Evolutionary conservation across 768 basidiomycete genomes (phyloP).

Genomic region (Russula dissimulans): DNA sequence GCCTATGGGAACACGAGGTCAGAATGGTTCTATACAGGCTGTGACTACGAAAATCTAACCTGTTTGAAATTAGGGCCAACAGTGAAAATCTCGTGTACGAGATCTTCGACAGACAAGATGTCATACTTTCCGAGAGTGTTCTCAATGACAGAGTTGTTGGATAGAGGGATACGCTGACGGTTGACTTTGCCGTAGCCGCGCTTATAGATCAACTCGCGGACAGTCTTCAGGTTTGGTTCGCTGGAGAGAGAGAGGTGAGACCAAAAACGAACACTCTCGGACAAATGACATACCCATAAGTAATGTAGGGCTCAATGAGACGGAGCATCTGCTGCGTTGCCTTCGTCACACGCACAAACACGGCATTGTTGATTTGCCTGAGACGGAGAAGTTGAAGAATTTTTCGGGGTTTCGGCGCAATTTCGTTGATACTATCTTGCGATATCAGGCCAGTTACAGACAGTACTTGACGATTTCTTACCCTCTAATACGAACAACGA

Average conservation of each 20-base stretch:
- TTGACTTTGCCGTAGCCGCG: slow-evolving; percentile 97
- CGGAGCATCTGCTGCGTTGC: slow-evolving; percentile 98
- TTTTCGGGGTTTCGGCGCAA: slow-evolving; percentile 98
- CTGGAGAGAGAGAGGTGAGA: slow-evolving; percentile 29
- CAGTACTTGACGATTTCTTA: slow-evolving; percentile 33
- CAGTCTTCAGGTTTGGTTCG: slow-evolving; percentile 93
- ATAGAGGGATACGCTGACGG: slow-evolving; percentile 94
- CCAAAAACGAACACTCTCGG: not conserved
- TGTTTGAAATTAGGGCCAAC: slow-evolving; percentile 99
- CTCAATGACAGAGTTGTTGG: slow-evolving; percentile 93
- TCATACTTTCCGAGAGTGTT: slow-evolving; percentile 82
- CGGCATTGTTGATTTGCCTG: slow-evolving; percentile 99
- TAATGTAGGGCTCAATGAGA: slow-evolving; percentile 93
- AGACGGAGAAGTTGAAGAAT: slow-evolving; percentile 97
- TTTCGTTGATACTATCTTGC: slow-evolving; percentile 89
- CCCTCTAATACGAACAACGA: slow-evolving; percentile 96
- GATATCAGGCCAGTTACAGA: slow-evolving; percentile 14
- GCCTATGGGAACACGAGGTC: slow-evolving; percentile 31
- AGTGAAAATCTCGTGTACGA: slow-evolving; percentile 93
- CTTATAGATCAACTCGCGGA: slow-evolving; percentile 98
- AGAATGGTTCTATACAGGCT: not conserved
- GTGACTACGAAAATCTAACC: slow-evolving; percentile 35
- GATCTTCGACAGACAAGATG: slow-evolving; percentile 94
- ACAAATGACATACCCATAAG: slow-evolving; percentile 69
- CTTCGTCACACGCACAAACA: slow-evolving; percentile 94